Evolutionary conservation across 805 yeast species (phyloP), one percentile per base, ranked within the genome.

Genomic region (Hanseniaspora occidentalis): DNA sequence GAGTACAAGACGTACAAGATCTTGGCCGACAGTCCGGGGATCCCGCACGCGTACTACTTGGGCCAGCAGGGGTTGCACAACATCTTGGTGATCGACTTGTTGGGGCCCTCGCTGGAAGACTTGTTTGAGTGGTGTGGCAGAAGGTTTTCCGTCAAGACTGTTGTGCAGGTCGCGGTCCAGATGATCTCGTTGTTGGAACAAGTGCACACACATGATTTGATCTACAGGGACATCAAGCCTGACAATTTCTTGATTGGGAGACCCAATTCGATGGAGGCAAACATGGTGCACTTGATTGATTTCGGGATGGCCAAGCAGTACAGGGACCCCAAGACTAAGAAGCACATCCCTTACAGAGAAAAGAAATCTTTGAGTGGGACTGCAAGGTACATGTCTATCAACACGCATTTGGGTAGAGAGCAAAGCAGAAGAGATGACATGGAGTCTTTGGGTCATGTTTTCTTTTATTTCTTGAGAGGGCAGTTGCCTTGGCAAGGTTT

Each of bases 241-340:
- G 98, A 92, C 60, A 92, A 92, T 65, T 92, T 92, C 52, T 69
- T 92, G 48, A 84, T 92, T 53, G 97, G 97, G 14, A 76, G 86
- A 54, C 94, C 92, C 10, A 82, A 79, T 35, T 71, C 85, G 33
- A 76, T 83, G 13, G 83, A 84, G 51, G 94, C 88, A 43, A 86
- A 88, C 57, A 71, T 73, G 43, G 84, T 92, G 39, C 86, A 84
- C 62, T 70, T 92, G 47, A 94, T 92, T 41, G 98, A 92, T 64
- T 92, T 92, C 58, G 98, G 98, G 47, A 92, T 92, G 97, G 97
- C 97, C 23, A 92, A 92, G 62, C 94, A 84, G 56, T 92, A 88
- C 64, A 77, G 97, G 57, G 98, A 92, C 65, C 96, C 97, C 40
- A 82, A 84, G 61, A 81, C 97, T 10, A 85, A 85, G 56, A 82